Conservation (phyloP, 2,329 filamentous ascomycete genomes). For the Pezicula carpinea region DNA sequence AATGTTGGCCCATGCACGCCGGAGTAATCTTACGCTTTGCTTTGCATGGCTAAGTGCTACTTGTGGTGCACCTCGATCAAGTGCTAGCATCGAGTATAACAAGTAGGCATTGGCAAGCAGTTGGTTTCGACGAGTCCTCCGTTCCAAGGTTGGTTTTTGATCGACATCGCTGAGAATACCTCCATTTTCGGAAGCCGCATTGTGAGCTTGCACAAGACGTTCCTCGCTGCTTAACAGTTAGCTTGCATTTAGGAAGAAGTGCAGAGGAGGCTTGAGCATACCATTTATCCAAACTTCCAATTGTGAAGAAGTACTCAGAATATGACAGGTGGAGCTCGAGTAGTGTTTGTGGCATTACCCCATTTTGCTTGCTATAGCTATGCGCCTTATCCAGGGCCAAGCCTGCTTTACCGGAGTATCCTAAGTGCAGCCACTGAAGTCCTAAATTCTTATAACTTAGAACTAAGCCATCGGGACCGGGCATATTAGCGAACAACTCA, state of each 20-base stretch:
- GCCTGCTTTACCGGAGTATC: constrained; percentile 54
- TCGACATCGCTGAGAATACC: constrained; percentile 11
- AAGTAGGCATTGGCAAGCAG: constrained; percentile 32
- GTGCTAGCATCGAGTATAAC: constrained; percentile 29
- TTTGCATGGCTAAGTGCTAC: constrained; percentile 54
- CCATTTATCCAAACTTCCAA: constrained; percentile 61
- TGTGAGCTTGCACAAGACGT: constrained; percentile 21
- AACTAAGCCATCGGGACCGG: constrained; percentile 37
- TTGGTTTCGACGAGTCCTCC: constrained; percentile 21
- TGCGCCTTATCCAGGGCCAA: constrained; percentile 55
- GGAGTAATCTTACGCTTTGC: constrained; percentile 46
- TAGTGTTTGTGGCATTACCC: constrained; percentile 38
- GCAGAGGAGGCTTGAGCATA: constrained; percentile 27
- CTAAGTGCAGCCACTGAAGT: constrained; percentile 52
- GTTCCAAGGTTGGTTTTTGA: constrained; percentile 12
- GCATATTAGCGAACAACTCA: constrained; percentile 36
- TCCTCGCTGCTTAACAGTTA: constrained; percentile 24
- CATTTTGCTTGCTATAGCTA: constrained; percentile 36
- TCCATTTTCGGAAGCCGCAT: constrained; percentile 20
- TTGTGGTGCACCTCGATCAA: constrained; percentile 46
- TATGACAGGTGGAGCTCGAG: constrained; percentile 64
- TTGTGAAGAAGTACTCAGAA: constrained; percentile 68
- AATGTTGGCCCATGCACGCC: constrained; percentile 33
- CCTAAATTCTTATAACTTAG: constrained; percentile 38
- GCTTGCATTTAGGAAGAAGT: constrained; percentile 2